Conservation (phyloP, 495 filamentous ascomycete genomes). For the Darksidea phi region DNA sequence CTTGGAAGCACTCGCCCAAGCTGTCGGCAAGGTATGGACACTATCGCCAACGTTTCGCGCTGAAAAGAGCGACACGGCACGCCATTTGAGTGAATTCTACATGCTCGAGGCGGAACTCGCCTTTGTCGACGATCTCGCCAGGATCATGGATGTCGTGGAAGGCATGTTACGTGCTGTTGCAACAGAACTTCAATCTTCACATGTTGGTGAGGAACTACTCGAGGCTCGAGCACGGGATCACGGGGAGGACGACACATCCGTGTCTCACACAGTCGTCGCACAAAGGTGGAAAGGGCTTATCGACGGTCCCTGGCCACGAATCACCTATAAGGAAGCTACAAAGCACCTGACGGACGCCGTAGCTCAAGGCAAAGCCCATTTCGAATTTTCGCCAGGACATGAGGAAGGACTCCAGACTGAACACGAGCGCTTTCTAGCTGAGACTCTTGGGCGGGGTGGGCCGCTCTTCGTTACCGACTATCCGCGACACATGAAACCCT, state of each 20-base stretch:
- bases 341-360: constrained; percentile 62
- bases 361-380: constrained; percentile 50
- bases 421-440: constrained; percentile 87
- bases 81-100: constrained; percentile 96
- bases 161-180: constrained; percentile 66
- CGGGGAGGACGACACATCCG: constrained; percentile 41
- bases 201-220: constrained; percentile 62
- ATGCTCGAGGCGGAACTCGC: constrained; percentile 92
- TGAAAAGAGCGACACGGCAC: constrained; percentile 88
- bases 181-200: constrained; percentile 53
- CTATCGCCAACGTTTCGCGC: constrained; percentile 91
- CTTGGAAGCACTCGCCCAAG: constrained; percentile 85
- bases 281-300: constrained; percentile 70
- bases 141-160: constrained; percentile 77
- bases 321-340: constrained; percentile 83
- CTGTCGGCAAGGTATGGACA: constrained; percentile 89
- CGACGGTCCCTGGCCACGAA: constrained; percentile 67
- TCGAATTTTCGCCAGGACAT: constrained; percentile 68
- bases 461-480: constrained; percentile 96
- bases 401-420: constrained; percentile 79
- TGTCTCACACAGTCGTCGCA: constrained; percentile 51
- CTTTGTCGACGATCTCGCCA: constrained; percentile 67
- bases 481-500: constrained; percentile 80
- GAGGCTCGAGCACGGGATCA: constrained; percentile 45
- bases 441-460: constrained; percentile 60